Conservation (phyloP, 1,139 yeast species). For the Candida sp. region DNA sequence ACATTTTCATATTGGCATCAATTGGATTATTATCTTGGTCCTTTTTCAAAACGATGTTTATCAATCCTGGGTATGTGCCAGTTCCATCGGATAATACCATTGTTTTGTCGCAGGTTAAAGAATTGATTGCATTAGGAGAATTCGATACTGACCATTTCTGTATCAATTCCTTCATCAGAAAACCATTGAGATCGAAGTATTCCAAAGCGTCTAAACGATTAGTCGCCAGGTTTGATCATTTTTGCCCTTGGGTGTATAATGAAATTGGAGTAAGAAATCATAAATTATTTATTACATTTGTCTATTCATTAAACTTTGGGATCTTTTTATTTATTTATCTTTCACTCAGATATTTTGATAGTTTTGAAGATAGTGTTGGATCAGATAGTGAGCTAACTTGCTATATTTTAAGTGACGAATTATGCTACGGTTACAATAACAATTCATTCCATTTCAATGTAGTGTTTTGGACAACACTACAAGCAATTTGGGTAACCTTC, state of each 20-base stretch:
- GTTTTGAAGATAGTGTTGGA: constrained; percentile 26
- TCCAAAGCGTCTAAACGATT: constrained; percentile 55
- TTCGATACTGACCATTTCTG: constrained; percentile 80
- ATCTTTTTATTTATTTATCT: constrained; percentile 44
- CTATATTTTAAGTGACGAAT: constrained; percentile 42
- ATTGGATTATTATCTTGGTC: constrained; percentile 35
- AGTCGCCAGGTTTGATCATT: constrained; percentile 86
- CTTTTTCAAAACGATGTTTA: constrained; percentile 60
- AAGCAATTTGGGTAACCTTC: constrained; percentile 65
- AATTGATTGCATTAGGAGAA: constrained; percentile 56
- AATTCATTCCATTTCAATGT: constrained; percentile 55
- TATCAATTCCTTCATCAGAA: constrained; percentile 67
- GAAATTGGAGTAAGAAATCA: constrained; percentile 92
- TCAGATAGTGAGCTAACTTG: constrained; percentile 41
- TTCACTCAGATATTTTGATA: constrained; percentile 45
- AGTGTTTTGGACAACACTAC: constrained; percentile 57
- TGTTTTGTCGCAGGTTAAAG: constrained; percentile 51
- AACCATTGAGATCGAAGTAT: constrained; percentile 78
- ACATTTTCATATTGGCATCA: constrained; percentile 22
- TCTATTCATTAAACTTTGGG: constrained; percentile 51
- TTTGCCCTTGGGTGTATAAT: constrained; percentile 93
- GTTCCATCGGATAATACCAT: constrained; percentile 50
- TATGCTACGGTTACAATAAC: constrained; percentile 54
- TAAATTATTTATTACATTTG: constrained; percentile 68
- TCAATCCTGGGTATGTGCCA: constrained; percentile 84